A percentile compares a stretch with the other conserved stretches of the same genome.
Conservation (phyloP, 1,284 basidiomycete species). For the Papiliotrema laurentii region DNA sequence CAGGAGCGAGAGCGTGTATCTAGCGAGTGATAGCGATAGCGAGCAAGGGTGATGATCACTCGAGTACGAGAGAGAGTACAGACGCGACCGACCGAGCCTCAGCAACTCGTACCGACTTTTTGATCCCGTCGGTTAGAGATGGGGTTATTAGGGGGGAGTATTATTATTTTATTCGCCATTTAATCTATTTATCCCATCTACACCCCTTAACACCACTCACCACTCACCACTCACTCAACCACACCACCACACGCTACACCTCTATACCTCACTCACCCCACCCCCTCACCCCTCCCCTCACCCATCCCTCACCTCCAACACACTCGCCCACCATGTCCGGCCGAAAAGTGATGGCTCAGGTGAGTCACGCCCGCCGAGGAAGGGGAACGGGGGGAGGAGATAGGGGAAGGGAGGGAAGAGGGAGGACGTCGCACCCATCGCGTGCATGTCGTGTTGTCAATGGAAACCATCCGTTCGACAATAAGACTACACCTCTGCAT, state of each 20-base stretch:
- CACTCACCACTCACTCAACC: not conserved
- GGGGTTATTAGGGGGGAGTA: not conserved
- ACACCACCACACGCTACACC: not conserved
- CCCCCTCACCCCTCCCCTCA: slow-evolving; percentile 14
- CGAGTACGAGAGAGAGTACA: too few species aligned
- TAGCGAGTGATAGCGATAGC: too few species aligned
- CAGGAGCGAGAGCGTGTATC: too few species aligned
- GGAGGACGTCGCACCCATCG: not conserved
- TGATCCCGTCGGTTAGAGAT: not conserved
- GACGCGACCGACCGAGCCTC: not conserved
- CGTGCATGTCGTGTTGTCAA: too few species aligned
- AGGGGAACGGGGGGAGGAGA: too few species aligned
- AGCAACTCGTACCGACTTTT: not conserved
- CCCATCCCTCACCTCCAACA: not conserved
- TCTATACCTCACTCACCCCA: not conserved
- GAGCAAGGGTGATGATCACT: not conserved
- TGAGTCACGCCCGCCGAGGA: too few species aligned
- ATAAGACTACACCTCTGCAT: too few species aligned
- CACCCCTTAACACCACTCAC: not conserved
- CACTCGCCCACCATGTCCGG: slow-evolving; percentile 65
- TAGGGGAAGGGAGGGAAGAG: not conserved
- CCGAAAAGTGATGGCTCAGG: slow-evolving; percentile 96
- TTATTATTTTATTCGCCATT: not conserved
- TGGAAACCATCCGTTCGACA: too few species aligned
- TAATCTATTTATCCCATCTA: not conserved